Conservation (phyloP, 352 stramenopile genomes). For the Blastocystis sp. region DNA sequence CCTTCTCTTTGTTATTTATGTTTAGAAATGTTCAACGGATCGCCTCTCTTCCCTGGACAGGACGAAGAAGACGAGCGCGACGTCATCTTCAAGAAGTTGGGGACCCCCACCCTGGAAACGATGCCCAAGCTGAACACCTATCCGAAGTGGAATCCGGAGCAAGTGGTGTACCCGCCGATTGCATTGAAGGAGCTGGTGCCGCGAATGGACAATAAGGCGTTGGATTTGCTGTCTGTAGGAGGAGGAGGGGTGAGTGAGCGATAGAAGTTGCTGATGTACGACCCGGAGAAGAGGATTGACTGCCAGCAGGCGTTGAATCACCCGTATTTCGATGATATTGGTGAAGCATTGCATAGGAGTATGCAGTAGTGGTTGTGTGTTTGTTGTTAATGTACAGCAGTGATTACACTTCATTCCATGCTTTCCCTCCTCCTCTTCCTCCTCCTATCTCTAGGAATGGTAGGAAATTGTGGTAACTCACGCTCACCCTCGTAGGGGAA, state of each 20-base stretch:
- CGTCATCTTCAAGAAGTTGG: constrained; percentile 81
- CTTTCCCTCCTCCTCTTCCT: background rate
- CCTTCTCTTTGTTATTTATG: background rate
- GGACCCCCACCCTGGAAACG: constrained; percentile 79
- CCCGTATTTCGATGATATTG: constrained; percentile 92
- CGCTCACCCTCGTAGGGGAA: background rate
- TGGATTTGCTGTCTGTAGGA: background rate
- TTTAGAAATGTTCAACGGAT: constrained; percentile 24
- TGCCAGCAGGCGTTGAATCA: constrained; percentile 91
- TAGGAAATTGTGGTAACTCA: background rate
- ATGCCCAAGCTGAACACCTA: constrained; percentile 76
- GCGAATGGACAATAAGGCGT: background rate
- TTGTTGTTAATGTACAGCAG: background rate
- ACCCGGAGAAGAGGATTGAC: constrained; percentile 91
- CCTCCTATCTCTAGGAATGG: background rate
- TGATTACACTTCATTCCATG: no score
- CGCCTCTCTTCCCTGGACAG: constrained; percentile 79
- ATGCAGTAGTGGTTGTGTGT: background rate
- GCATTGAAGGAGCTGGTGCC: background rate
- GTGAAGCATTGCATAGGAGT: background rate
- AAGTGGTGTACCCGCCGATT: background rate
- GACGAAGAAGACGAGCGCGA: constrained; percentile 81
- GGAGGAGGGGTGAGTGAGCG: background rate
- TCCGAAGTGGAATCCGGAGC: background rate
- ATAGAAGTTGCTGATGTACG: constrained; percentile 89